These are phyloP conservation scores for Torulaspora gathmanii DNA, from an alignment of 805 yeast species.

Conservation along the genomic window DNA sequence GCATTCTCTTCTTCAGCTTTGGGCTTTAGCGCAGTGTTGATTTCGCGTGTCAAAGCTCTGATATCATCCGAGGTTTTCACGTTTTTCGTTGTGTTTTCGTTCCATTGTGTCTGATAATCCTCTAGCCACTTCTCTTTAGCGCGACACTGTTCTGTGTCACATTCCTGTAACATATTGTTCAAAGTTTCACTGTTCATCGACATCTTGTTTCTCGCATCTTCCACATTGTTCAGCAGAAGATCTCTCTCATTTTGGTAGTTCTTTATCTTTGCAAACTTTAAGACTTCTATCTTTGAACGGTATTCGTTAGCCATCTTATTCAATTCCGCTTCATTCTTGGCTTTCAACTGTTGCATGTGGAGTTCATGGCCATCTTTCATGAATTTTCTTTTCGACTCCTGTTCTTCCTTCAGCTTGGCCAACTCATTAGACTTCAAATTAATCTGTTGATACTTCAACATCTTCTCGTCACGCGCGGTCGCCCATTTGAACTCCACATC, in stretches of 20 bases:
- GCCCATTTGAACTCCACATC: conserved; percentile 28
- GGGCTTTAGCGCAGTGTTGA: conserved; percentile 14
- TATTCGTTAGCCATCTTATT: conserved; percentile 36
- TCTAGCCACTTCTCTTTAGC: conserved; percentile 27
- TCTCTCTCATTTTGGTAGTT: conserved; percentile 34
- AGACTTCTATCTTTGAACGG: conserved; percentile 37
- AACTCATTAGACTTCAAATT: conserved; percentile 34
- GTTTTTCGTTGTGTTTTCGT: conserved; percentile 31
- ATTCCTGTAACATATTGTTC: conserved; percentile 17
- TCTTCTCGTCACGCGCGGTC: conserved; percentile 28
- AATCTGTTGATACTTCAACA: conserved; percentile 26
- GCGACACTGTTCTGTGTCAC: conserved; percentile 16
- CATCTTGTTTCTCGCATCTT: conserved; percentile 29
- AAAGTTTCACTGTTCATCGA: conserved; percentile 20
- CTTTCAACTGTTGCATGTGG: conserved; percentile 32
- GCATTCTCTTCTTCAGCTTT: conserved; percentile 12
- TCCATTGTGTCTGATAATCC: conserved; percentile 28
- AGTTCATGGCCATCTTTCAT: conserved; percentile 34
- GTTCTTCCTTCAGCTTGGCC: conserved; percentile 29
- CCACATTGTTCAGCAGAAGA: conserved; percentile 28
- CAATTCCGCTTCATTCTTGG: conserved; percentile 38
- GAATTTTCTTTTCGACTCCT: conserved; percentile 24
- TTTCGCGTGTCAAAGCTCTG: conserved; percentile 17
- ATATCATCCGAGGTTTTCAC: conserved; percentile 25
- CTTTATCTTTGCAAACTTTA: conserved; percentile 36